Evolutionary conservation across 352 stramenopile genomes (phyloP).

Genomic region (Pythium guiyangense): DNA sequence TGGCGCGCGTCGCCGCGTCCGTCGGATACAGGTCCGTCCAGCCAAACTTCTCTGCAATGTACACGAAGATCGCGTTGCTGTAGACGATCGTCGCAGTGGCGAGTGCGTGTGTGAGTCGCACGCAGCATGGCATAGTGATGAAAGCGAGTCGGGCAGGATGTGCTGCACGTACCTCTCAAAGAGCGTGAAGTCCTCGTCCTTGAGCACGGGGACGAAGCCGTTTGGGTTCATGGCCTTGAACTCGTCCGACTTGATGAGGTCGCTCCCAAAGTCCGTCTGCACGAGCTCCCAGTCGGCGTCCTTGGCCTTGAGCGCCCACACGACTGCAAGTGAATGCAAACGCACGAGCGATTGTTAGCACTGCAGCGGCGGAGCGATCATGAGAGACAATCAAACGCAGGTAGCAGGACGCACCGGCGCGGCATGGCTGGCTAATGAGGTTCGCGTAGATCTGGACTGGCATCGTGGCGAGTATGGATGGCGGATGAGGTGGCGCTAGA

Average conservation of each 20-base stretch:
- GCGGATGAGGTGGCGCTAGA: too few species aligned
- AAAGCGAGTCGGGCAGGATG: too few species aligned
- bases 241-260: slow-evolving; percentile 39
- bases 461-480: too few species aligned
- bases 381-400: too few species aligned
- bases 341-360: too few species aligned
- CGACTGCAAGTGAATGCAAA: too few species aligned
- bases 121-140: too few species aligned
- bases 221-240: slow-evolving; percentile 56
- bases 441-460: slow-evolving; percentile 54
- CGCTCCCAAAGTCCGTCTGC: slow-evolving; percentile 22
- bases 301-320: slow-evolving; percentile 14
- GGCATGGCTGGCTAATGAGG: slow-evolving; percentile 49
- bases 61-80: slow-evolving; percentile 39
- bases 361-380: too few species aligned
- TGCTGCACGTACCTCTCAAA: slow-evolving; percentile 27
- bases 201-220: slow-evolving; percentile 36
- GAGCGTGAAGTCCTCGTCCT: slow-evolving; percentile 54
- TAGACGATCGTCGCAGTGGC: too few species aligned
- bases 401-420: slow-evolving; percentile 7
- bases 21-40: slow-evolving; percentile 57
- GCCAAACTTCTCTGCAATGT: slow-evolving; percentile 44
- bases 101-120: too few species aligned
- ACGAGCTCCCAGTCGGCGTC: slow-evolving; percentile 31
- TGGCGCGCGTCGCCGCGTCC: slow-evolving; percentile 33